Percentiles rank a stretch among this genome's conserved stretches.
phyloP scores from a whole-genome alignment of 805 yeast genomes.

The Saturnispora dispora region DNA sequence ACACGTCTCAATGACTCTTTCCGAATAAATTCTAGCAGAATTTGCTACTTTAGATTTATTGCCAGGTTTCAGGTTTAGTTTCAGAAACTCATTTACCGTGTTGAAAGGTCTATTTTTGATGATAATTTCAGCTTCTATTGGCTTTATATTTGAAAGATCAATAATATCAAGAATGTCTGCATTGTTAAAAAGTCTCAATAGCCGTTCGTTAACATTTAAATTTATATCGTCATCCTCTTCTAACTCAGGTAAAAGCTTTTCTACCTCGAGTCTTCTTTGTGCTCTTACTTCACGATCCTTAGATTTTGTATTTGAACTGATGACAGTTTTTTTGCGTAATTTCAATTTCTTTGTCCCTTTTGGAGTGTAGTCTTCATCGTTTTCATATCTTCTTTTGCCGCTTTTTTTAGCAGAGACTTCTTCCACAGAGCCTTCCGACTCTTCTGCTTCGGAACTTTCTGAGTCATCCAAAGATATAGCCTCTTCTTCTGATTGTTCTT shows the following conservation, averaged over 20 bases:
- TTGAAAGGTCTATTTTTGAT: conserved; percentile 63
- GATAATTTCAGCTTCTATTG: conserved; percentile 54
- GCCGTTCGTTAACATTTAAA: conserved; percentile 48
- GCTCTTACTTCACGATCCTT: conserved; percentile 11
- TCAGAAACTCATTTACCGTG: conserved; percentile 50
- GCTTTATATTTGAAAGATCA: conserved; percentile 68
- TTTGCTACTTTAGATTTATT: conserved; percentile 11
- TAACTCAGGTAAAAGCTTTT: conserved; percentile 26
- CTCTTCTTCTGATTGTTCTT: conserved; percentile 11
- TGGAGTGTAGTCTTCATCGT: conserved; percentile 34
- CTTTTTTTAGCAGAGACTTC: conserved; percentile 3
- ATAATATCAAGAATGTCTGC: conserved; percentile 68
- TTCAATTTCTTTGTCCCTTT: not conserved
- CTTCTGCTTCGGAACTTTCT: conserved; percentile 5
- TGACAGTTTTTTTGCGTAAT: not conserved
- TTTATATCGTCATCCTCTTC: conserved; percentile 21
- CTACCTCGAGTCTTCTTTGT: conserved; percentile 25
- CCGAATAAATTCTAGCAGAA: conserved; percentile 39
- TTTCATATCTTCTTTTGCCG: conserved; percentile 34
- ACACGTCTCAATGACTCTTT: conserved; percentile 62
- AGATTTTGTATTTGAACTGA: not conserved
- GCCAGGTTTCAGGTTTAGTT: conserved; percentile 37
- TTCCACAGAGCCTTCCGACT: conserved; percentile 8
- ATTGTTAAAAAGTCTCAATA: conserved; percentile 68
- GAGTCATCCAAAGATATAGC: conserved; percentile 2